Conservation (phyloP, 257 asterid species). For the Penstemon newberryi region DNA sequence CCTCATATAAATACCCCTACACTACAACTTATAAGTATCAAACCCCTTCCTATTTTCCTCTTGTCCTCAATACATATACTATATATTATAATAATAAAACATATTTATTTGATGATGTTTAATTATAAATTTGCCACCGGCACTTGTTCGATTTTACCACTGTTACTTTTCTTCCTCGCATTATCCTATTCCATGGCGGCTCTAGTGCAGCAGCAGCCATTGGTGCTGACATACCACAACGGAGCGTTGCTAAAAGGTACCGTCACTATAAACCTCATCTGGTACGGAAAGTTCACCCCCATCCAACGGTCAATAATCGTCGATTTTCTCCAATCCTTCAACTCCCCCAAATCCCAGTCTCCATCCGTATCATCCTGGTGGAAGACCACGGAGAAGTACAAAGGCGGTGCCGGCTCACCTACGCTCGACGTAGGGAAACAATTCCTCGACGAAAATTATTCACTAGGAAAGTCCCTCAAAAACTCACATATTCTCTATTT, state of each 20-base stretch:
- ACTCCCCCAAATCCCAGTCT: slow-evolving; percentile 19
- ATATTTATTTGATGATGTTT: too few relatives aligned
- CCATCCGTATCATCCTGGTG: slow-evolving; percentile 71
- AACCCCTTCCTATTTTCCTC: background rate
- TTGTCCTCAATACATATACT: too few relatives aligned
- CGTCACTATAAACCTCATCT: slow-evolving; percentile 53
- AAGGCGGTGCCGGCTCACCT: slow-evolving; percentile 48
- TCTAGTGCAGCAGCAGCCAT: slow-evolving; percentile 54
- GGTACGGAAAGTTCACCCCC: slow-evolving; percentile 70
- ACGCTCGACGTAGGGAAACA: slow-evolving; percentile 51
- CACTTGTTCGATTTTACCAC: background rate
- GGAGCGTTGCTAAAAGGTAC: slow-evolving; percentile 58
- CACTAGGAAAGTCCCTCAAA: slow-evolving; percentile 58
- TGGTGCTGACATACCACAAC: slow-evolving; percentile 55
- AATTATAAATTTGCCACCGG: slow-evolving; percentile 22
- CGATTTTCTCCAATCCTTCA: slow-evolving; percentile 60
- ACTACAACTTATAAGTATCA: background rate
- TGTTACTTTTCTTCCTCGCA: slow-evolving; percentile 27
- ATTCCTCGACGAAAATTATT: slow-evolving; percentile 47
- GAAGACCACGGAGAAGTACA: slow-evolving; percentile 60
- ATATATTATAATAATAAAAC: too few relatives aligned
- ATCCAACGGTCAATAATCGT: slow-evolving; percentile 54
- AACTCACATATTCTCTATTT: slow-evolving; percentile 45
- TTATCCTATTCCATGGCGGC: slow-evolving; percentile 46
- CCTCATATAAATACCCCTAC: slow-evolving; percentile 29